A percentile compares a stretch with the other conserved stretches of the same genome.
These are phyloP conservation scores for Nannochloris sp. DNA, from an alignment of 139 green algal genomes.

Conservation along the genomic window DNA sequence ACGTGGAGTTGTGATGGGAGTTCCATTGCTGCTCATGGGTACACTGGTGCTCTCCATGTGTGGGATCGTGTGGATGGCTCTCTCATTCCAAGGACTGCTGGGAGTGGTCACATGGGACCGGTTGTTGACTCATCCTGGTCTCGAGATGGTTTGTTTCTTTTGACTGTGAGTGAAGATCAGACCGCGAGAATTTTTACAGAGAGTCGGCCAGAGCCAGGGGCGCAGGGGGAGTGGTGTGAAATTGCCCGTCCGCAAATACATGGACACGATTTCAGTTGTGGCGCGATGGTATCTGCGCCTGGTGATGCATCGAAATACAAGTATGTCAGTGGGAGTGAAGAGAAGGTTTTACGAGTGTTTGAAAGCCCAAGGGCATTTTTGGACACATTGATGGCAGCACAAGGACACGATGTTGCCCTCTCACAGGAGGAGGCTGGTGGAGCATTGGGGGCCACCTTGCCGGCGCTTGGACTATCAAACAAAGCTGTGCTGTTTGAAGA, in stretches of 20 bases:
- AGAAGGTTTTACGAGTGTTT: constrained; percentile 94
- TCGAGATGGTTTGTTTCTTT: constrained; percentile 47
- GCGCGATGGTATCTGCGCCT: constrained; percentile 26
- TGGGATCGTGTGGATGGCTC: constrained; percentile 42
- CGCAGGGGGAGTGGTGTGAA: constrained; percentile 70
- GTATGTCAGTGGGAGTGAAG: constrained; percentile 80
- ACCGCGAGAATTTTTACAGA: constrained; percentile 59
- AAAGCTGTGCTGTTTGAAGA: constrained; percentile 53
- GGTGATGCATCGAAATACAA: not conserved
- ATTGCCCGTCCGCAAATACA: constrained; percentile 89
- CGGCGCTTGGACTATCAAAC: constrained; percentile 89
- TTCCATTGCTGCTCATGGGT: constrained; percentile 76
- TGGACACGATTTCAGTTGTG: constrained; percentile 84
- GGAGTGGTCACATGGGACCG: constrained; percentile 68
- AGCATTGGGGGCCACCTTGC: constrained; percentile 59
- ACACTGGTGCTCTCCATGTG: constrained; percentile 84
- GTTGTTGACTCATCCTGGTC: constrained; percentile 77
- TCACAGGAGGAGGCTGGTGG: not conserved
- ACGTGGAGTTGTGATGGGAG: constrained; percentile 45
- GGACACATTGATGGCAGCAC: constrained; percentile 37
- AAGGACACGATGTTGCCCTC: not conserved
- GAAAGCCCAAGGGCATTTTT: constrained; percentile 64
- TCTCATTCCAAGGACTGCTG: constrained; percentile 27
- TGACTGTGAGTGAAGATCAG: constrained; percentile 68
- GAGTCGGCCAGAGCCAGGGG: not conserved